These are phyloP conservation scores for Cytospora chrysosperma DNA, from an alignment of 2,329 filamentous ascomycete species.

Conservation along the genomic window DNA sequence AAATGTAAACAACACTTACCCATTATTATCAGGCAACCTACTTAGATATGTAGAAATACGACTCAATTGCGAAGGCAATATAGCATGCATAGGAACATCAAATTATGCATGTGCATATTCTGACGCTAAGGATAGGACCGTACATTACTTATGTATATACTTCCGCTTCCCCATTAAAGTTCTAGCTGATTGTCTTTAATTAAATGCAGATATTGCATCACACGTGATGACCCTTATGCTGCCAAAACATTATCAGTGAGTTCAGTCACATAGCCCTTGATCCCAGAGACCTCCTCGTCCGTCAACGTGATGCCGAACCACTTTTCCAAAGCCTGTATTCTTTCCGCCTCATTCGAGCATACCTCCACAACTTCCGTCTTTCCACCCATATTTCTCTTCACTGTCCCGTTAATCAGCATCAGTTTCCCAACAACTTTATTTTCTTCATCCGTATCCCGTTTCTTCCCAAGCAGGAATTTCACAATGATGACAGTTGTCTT, in stretches of 20 bases:
- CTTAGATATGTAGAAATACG: too few relatives aligned
- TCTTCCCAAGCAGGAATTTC: slow-evolving; percentile 49
- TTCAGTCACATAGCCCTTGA: slow-evolving; percentile 50
- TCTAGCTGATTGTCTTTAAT: too few relatives aligned
- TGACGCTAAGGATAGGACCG: too few relatives aligned
- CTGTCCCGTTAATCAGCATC: slow-evolving; percentile 48
- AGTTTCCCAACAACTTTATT: slow-evolving; percentile 51
- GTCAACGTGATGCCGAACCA: slow-evolving; percentile 54
- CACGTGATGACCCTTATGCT: background rate
- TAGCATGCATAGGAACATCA: too few relatives aligned
- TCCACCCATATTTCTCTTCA: slow-evolving; percentile 55
- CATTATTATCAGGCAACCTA: too few relatives aligned
- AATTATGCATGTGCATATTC: too few relatives aligned
- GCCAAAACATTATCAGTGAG: slow-evolving; percentile 31
- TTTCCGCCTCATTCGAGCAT: slow-evolving; percentile 52
- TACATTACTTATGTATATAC: too few relatives aligned
- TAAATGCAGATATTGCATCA: too few relatives aligned
- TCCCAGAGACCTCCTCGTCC: slow-evolving; percentile 48
- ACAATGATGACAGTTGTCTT: slow-evolving; percentile 51
- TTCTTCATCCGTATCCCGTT: slow-evolving; percentile 38
- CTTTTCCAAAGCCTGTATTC: slow-evolving; percentile 49
- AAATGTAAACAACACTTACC: too few relatives aligned
- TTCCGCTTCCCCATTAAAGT: too few relatives aligned
- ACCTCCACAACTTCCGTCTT: slow-evolving; percentile 47
- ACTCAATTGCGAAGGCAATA: too few relatives aligned